Percentiles rank a stretch among this genome's conserved stretches.
phyloP scores from a whole-genome alignment of 1,284 basidiomycete genomes.

The Singerocomus inundabilis region DNA sequence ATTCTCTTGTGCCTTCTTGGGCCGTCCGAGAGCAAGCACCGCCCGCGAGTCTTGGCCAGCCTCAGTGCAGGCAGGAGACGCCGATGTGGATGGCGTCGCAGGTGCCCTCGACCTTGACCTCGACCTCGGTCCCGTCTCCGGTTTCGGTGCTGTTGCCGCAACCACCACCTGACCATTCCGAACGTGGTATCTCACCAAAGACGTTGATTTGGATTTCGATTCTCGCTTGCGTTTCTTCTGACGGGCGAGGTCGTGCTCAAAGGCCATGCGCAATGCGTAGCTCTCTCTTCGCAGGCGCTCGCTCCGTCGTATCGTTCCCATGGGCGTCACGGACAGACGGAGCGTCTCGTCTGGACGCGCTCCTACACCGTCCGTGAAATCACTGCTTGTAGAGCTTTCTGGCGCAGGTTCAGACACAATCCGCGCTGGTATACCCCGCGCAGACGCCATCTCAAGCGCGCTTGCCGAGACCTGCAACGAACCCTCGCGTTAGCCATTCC shows the following conservation, averaged over 20 bases:
- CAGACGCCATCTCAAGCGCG: neutral
- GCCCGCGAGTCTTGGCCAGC: neutral
- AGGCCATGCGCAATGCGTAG: neutral
- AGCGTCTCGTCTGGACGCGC: neutral
- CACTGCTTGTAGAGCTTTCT: neutral
- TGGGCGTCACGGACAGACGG: neutral
- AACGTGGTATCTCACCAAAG: constrained; percentile 13
- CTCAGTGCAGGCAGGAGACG: neutral
- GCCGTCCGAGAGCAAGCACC: too few species aligned
- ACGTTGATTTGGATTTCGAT: neutral
- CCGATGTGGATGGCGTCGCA: neutral
- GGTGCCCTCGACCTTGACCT: neutral
- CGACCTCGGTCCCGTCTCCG: neutral
- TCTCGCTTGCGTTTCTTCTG: neutral
- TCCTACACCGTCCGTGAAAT: neutral
- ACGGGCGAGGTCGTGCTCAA: neutral
- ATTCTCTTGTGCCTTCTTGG: constrained; percentile 1
- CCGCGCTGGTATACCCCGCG: neutral
- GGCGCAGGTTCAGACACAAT: neutral
- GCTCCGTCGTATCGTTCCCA: constrained; percentile 2
- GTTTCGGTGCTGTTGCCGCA: neutral
- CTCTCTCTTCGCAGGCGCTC: neutral
- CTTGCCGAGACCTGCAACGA: constrained; percentile 2
- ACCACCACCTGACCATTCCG: constrained; percentile 22
- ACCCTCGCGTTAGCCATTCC: constrained; percentile 2